phyloP scores from a whole-genome alignment of 23 red algal species.

The Gracilaria domingensis region DNA sequence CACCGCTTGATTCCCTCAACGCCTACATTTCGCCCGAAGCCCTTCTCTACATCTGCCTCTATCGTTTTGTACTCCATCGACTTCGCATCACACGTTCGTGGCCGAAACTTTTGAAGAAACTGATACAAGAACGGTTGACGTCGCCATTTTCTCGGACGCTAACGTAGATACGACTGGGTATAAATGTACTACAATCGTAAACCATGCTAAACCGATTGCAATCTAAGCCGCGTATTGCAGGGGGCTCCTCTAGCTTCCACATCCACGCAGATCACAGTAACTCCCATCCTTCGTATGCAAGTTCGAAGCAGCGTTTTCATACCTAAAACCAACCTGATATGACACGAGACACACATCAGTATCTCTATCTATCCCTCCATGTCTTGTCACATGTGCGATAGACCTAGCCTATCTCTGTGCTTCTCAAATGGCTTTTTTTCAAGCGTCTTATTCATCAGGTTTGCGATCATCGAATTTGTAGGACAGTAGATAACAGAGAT shows the following conservation, averaged over 20 bases:
- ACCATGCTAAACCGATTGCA: background rate
- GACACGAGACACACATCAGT: background rate
- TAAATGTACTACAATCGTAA: background rate
- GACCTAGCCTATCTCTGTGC: background rate
- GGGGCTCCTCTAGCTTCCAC: background rate
- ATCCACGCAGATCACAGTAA: background rate
- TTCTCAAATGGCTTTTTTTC: background rate
- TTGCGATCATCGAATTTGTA: slow-evolving; percentile 13
- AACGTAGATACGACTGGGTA: too few relatives aligned
- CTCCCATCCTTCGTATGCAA: background rate
- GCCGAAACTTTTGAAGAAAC: too few relatives aligned
- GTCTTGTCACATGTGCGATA: background rate
- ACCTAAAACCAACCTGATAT: background rate
- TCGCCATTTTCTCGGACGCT: too few relatives aligned
- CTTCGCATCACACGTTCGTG: too few relatives aligned
- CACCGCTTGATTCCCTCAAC: too few relatives aligned
- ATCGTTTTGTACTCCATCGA: too few relatives aligned
- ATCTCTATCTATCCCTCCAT: background rate
- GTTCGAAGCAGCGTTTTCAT: background rate
- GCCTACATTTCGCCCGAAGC: too few relatives aligned
- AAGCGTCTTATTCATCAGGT: slow-evolving; percentile 22
- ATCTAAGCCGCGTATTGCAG: background rate
- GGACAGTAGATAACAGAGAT: slow-evolving; percentile 30
- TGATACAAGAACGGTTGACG: too few relatives aligned
- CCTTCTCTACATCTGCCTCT: too few relatives aligned